Percentiles rank a stretch among this genome's conserved stretches.
Conservation (phyloP, 805 yeast species). For the Crinitomyces ghanaensis region DNA sequence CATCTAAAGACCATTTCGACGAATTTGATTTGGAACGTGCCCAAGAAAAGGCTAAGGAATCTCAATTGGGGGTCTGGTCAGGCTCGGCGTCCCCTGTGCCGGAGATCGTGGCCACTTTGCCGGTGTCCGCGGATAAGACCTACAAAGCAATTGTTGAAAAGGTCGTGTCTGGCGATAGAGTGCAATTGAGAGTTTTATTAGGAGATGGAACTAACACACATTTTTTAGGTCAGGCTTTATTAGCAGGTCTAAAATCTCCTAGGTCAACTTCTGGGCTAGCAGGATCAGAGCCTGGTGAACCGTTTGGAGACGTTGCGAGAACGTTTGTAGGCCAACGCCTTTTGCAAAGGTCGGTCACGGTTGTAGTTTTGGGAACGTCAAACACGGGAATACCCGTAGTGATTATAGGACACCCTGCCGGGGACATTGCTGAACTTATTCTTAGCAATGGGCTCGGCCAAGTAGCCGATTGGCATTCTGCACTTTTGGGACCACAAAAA, state of each 20-base stretch:
- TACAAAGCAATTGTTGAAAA: slow-evolving; percentile 56
- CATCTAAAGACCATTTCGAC: slow-evolving; percentile 32
- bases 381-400: slow-evolving; percentile 35
- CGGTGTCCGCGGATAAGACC: slow-evolving; percentile 25
- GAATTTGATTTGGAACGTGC: slow-evolving; percentile 23
- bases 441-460: slow-evolving; percentile 62
- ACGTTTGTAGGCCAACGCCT: slow-evolving; percentile 51
- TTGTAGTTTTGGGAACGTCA: slow-evolving; percentile 47
- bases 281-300: slow-evolving; percentile 34
- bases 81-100: slow-evolving; percentile 11
- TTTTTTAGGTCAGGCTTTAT: slow-evolving; percentile 43
- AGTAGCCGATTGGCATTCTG: slow-evolving; percentile 72
- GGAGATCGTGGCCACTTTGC: slow-evolving; percentile 13
- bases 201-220: slow-evolving; percentile 34
- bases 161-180: slow-evolving; percentile 68
- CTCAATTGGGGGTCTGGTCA: slow-evolving; percentile 48
- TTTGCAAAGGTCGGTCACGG: slow-evolving; percentile 47
- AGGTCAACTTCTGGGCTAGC: slow-evolving; percentile 41
- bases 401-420: slow-evolving; percentile 58
- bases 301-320: slow-evolving; percentile 57
- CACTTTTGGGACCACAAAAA: slow-evolving; percentile 48
- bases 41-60: slow-evolving; percentile 37
- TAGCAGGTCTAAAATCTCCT: slow-evolving; percentile 69
- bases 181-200: slow-evolving; percentile 46
- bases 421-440: slow-evolving; percentile 58